Base-by-base conservation (phyloP, 306 rosid genomes). In the Citrullus colocynthis region DNA sequence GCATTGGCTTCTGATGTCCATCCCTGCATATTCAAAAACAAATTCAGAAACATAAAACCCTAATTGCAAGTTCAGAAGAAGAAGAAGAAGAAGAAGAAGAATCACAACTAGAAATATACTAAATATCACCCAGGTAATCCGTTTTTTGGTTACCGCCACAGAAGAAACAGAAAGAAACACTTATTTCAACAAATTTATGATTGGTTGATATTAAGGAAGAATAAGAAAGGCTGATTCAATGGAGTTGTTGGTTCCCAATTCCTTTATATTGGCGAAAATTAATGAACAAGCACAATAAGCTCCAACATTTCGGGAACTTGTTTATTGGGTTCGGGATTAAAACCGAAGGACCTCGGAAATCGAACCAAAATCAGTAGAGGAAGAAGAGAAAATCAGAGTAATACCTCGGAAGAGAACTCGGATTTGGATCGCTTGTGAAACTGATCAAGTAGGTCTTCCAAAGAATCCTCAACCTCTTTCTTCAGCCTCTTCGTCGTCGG, bases 381-480 rank as follows among this genome's bases (percentile, higher is more conserved):
- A 24, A 24, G 28, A 24, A 75, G 24, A 51, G 20, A 69, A 15
- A 48, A n/a, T n/a, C 76, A 34, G 28, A 20, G 52, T 3, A 79
- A 79, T 45, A 90, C 98, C 94, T 90, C 62, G 3, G 88, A 24
- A 52, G 84, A 44, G 16, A 81, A 69, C 39, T 80, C 59, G 36
- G 84, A 80, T 80, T 88, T 93, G 79, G 82, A 60, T n/a, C 96
- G 97, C 85, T 91, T 93, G 70, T 71, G 80, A 30, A 87, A 81
- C 6, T 93, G 89, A 9, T 83, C 88, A 63, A 83, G 84, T 17
- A 86, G 84, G 36, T 88, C 92, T 41, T 91, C 92, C 9, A 86
- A 81, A 1, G 88, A 36, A 15, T 93, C 98, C 77, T 88, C 97
- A 37, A 87, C 85, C 88, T 91, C 98, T 81, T 86, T 67, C 84